These are phyloP conservation scores for Pharnaceum exiguum DNA, from an alignment of 148 eudicot genomes.

Conservation along the genomic window DNA sequence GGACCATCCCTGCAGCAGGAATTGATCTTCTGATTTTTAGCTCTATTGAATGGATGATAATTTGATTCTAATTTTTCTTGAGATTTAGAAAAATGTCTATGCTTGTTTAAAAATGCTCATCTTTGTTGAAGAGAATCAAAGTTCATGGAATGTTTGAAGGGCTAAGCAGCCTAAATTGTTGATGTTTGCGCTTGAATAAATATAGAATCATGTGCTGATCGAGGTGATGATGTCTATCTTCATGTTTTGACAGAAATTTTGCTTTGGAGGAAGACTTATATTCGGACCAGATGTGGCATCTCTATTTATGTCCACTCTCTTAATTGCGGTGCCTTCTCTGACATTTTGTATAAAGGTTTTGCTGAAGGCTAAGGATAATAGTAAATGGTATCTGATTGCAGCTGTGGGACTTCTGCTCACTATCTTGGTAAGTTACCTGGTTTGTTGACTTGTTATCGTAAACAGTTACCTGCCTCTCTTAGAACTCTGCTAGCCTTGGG, in stretches of 20 bases:
- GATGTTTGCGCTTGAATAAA: background rate
- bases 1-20: no score
- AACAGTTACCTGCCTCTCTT: no score
- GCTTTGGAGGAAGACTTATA: constrained; percentile 72
- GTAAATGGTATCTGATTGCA: constrained; percentile 48
- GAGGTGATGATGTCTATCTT: constrained; percentile 12
- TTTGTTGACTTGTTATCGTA: no score
- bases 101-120: no score
- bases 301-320: constrained; percentile 53
- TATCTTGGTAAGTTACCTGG: constrained; percentile 68
- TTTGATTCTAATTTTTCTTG: no score
- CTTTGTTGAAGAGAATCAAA: no score
- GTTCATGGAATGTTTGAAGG: no score
- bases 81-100: no score
- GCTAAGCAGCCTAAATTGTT: background rate
- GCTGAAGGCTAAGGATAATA: constrained; percentile 31
- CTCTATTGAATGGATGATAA: no score
- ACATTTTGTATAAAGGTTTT: constrained; percentile 58
- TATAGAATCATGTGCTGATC: constrained; percentile 9
- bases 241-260: constrained; percentile 52
- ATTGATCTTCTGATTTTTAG: no score
- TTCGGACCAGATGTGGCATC: constrained; percentile 90
- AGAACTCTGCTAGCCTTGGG: no score
- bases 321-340: constrained; percentile 69
- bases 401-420: constrained; percentile 56